Base-by-base conservation (phyloP, 148 eudicot genomes). In the Fagopyrum esculentum region DNA sequence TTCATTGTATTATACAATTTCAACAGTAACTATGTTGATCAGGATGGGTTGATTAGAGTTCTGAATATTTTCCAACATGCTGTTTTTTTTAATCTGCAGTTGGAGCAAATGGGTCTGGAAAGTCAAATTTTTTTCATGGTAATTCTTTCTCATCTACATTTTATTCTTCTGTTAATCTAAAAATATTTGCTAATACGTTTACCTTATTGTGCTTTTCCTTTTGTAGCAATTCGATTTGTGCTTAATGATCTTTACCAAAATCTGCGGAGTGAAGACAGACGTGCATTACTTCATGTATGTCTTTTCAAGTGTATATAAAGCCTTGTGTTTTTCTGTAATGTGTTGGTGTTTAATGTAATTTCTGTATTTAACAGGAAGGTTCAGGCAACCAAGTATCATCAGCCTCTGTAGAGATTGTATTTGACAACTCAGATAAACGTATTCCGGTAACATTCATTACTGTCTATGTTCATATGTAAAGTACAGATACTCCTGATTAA, bases 41-140 rank as follows among this genome's bases (percentile, higher is more conserved):
- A 35, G 15, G 71, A 9, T 17, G 71, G 22, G 46, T 29, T 66
- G 45, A 66, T 66, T 35, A 66, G 6, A 40, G 47, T 40, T 40
- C 40, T 66, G 45, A 9, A 17, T 5, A 45, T 45, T 71, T 17
- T 49, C 47, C 45, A 35, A 46, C 43, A 22, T 71, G 12, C 54
- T 71, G 54, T 71, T 71, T 17, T 6, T 51, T 40, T 40, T 66
- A 48, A 30, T 75, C 26, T 87, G 92, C 96, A 95, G 97, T 95
- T 84, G 99, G 99, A 68, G 99, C 99, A 22, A 95, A 95, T 85
- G 99, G 99, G 79, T 92, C 99, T 80, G 99, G 99, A 66, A 95
- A 95, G 84, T 95, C 99, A 19, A 95, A 92, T 81, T 95, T 95
- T 79, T 95, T 95, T 78, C 99, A 92, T 81, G 99, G 99, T 95